phyloP scores from a whole-genome alignment of 2,329 filamentous ascomycete species.

The Arthroderma uncinatum region DNA sequence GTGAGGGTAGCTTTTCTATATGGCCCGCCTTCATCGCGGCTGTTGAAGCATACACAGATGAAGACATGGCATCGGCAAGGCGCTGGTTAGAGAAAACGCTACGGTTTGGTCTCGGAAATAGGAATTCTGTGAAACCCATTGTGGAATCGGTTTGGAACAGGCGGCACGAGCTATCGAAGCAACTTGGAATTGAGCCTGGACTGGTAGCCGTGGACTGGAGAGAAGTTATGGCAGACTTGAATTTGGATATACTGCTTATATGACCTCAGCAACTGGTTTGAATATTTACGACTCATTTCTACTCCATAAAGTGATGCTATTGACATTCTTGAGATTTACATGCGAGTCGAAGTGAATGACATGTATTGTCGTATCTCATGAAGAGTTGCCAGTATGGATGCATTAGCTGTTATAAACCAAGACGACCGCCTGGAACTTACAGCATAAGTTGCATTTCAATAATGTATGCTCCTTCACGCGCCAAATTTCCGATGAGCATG shows the following conservation, averaged over 20 bases:
- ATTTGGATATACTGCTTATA: background rate
- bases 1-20: slow-evolving; percentile 16
- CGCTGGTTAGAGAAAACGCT: background rate
- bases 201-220: background rate
- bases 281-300: too few relatives aligned
- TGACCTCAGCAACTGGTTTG: background rate
- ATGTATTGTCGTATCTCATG: too few relatives aligned
- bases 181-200: background rate
- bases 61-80: slow-evolving; percentile 6
- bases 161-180: background rate
- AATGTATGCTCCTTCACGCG: too few relatives aligned
- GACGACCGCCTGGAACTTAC: too few relatives aligned
- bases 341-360: too few relatives aligned
- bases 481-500: too few relatives aligned
- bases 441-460: too few relatives aligned
- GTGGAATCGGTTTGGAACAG: background rate
- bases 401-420: too few relatives aligned
- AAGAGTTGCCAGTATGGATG: too few relatives aligned
- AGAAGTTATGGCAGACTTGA: background rate
- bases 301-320: too few relatives aligned
- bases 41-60: slow-evolving; percentile 15
- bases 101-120: background rate
- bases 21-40: slow-evolving; percentile 19
- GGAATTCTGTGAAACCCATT: background rate
- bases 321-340: too few relatives aligned